Evolutionary conservation across 139 green algal genomes (phyloP), one percentile per base, ranked within the genome.

Genomic region (Haematococcus lacustris): DNA sequence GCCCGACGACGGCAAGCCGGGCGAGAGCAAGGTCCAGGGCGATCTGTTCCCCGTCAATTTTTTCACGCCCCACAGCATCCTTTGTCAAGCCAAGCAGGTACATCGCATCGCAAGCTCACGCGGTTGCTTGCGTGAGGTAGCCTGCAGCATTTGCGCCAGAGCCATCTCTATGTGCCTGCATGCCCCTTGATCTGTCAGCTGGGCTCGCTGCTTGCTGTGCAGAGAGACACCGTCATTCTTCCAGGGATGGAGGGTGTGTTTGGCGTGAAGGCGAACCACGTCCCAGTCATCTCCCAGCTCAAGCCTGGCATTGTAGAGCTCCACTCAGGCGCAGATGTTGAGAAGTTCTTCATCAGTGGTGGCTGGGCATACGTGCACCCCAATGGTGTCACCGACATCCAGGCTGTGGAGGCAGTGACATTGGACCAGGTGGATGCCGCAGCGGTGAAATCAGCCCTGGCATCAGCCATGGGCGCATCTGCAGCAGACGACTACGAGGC

Each of bases 351-450:
- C 74, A 81, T 88, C 63, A 78, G 67, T 33, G 79, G 83, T 51
- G 83, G 83, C 43, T 89, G 85, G 70, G 83, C 83, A 1, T 86
- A 85, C 34, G 80, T 89, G 62, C 83, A 89, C 74, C 83, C 83
- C 28, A 85, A 85, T 62, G 78, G 78, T 43, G 73, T 82, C 5
- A 78, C 83, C 3, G 83, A 89, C 66, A 84, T 89, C 40, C 85
- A 81, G 60, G 83, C 75, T 38, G 65, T 86, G 4, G 83, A 86
- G 78, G 83, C 78, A 4, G 82, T 76, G 30, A 81, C 73, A 9
- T 63, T 87, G 64, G 82, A 84, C 39, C 76, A 84, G 71, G 66
- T 76, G 26, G 83, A 89, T 70, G n/a, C 39, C 6, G 74, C 78
- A 25, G 80, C 79, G 5, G 83, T 89, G 50, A 89, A 89, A 72